Evolutionary conservation across 1,139 yeast species (phyloP).

Genomic region (Diutina mesorugosa): DNA sequence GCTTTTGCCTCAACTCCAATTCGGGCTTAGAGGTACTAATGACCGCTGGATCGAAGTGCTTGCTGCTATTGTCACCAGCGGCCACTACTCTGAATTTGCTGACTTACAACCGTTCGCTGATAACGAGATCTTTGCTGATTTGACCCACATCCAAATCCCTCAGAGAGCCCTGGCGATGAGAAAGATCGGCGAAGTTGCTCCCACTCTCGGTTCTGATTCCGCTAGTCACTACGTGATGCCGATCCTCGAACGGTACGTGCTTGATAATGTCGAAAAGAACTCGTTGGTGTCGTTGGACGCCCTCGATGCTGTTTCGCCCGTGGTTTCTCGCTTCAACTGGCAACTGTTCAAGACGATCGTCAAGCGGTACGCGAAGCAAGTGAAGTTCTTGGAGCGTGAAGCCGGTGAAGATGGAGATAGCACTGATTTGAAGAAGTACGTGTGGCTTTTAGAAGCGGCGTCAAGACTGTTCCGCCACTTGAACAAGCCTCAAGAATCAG

Average conservation of each 20-base stretch:
- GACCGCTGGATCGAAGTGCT: conserved; percentile 66
- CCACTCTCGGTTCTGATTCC: conserved; percentile 39
- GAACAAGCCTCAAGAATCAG: not conserved
- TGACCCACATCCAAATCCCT: conserved; percentile 74
- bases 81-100: not conserved
- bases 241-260: conserved; percentile 66
- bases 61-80: conserved; percentile 38
- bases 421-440: not conserved
- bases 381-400: not conserved
- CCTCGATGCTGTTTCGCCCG: conserved; percentile 44
- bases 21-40: conserved; percentile 50
- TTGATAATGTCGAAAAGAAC: conserved; percentile 43
- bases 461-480: not conserved
- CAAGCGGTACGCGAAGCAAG: conserved; percentile 11
- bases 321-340: conserved; percentile 57
- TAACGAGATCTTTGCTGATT: conserved; percentile 65
- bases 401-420: not conserved
- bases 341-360: conserved; percentile 69
- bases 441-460: not conserved
- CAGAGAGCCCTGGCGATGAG: conserved; percentile 77
- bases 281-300: conserved; percentile 70
- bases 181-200: conserved; percentile 29
- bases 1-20: conserved; percentile 52
- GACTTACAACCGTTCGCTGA: not conserved
- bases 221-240: conserved; percentile 79